Evolutionary conservation across 306 rosid genomes (phyloP), one percentile per base, ranked within the genome.

Genomic region (Acmispon strigosus): DNA sequence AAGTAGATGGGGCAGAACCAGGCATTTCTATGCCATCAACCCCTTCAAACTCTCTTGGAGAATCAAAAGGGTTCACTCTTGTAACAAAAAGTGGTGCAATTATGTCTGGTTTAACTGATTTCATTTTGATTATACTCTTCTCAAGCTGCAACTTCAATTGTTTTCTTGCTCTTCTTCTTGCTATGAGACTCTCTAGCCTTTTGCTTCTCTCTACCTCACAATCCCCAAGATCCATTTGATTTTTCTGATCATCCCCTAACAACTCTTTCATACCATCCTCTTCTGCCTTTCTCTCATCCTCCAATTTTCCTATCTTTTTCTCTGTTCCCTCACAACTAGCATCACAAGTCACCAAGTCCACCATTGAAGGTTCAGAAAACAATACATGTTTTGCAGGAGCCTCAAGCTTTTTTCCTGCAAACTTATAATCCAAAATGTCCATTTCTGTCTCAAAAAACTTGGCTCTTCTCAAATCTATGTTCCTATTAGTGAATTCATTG

Each of bases 151-250:
- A 52, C 70, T 76, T 85, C 63, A 79, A 51, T 22, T 65, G 70
- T 64, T 83, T 84, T 60, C 91, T 87, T 63, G 88, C 91, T 71
- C 80, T 91, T 72, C 97, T 83, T 67, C 86, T 91, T 4, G 96
- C 96, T 55, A 91, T 95, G 22, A 95, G 86, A 73, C 84, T 95
- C 65, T 95, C 97, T 12, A 95, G 57, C 83, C 96, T 89, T 56
- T 62, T 84, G 75, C 84, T 91, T 37, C 92, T 86, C 73, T 95
- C 97, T 11, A 80, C 65, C 89, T 82, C 99, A 0, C 87, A 78
- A 34, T 84, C 44, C 19, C 91, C 89, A 36, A 94, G 85, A 70
- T 94, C 95, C 88, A 80, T 76, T 8, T 75, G 72, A 60, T 82
- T 85, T 57, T 66, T 83, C 48, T 85, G 86, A 69, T 86, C 97